Conservation (phyloP, 345 rosid species). For the Draba incana region DNA sequence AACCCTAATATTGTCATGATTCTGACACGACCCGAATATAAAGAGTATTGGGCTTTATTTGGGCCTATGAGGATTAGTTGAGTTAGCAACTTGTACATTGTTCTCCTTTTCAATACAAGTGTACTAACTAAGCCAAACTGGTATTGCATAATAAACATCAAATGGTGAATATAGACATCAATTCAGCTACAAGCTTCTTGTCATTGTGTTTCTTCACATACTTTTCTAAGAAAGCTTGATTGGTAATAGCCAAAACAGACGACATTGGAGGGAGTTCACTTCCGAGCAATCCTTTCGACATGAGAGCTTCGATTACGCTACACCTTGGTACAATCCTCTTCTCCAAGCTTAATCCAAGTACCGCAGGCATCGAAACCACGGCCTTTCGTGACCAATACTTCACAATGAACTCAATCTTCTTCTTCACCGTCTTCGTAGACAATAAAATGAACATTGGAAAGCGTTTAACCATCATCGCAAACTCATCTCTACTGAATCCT, state of each 20-base stretch:
- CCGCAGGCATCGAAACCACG: background rate
- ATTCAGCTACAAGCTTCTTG: conserved; percentile 12
- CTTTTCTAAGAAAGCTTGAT: conserved; percentile 9
- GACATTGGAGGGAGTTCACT: background rate
- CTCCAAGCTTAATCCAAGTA: conserved; percentile 14
- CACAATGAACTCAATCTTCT: conserved; percentile 18
- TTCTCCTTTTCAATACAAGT: background rate
- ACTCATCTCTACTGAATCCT: too few relatives aligned
- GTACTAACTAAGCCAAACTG: too few relatives aligned
- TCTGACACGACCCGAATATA: too few relatives aligned
- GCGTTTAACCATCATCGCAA: background rate
- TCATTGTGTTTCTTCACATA: conserved; percentile 3
- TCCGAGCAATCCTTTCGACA: conserved; percentile 11
- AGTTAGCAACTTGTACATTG: background rate
- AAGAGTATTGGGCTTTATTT: too few relatives aligned
- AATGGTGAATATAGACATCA: background rate
- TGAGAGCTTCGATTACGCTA: conserved; percentile 19
- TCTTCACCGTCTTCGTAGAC: background rate
- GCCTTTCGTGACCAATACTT: conserved; percentile 7
- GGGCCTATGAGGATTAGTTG: too few relatives aligned
- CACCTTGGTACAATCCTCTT: conserved; percentile 19
- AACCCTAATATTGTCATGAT: too few relatives aligned
- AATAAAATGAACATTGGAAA: background rate
- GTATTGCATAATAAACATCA: too few relatives aligned
- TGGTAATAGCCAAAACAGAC: background rate